These are phyloP conservation scores for Leccinum disarticulatum DNA, from an alignment of 768 basidiomycete species.

Conservation along the genomic window DNA sequence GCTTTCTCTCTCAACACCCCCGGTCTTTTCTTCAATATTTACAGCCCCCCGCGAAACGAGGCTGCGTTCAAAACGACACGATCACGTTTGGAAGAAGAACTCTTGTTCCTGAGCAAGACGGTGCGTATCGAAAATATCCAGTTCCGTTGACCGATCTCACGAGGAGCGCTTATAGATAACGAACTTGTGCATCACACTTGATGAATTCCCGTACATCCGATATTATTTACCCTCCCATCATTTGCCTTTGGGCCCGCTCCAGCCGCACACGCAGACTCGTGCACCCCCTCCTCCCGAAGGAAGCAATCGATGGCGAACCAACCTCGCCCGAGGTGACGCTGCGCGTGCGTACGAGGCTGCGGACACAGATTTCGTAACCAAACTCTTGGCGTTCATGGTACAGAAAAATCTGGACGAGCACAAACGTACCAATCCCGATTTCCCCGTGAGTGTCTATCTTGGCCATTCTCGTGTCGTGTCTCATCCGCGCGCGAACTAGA, in stretches of 20 bases:
- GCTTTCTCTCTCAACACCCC: constrained; percentile 80
- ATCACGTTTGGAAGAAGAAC: constrained; percentile 82
- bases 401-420: constrained; percentile 85
- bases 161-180: constrained; percentile 56
- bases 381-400: constrained; percentile 81
- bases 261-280: constrained; percentile 61
- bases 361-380: constrained; percentile 75
- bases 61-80: constrained; percentile 65
- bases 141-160: constrained; percentile 1
- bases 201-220: constrained; percentile 90
- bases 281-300: constrained; percentile 64
- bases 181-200: constrained; percentile 85
- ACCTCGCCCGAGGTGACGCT: constrained; percentile 70
- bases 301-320: constrained; percentile 75
- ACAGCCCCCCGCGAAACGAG: constrained; percentile 77
- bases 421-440: constrained; percentile 82
- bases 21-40: constrained; percentile 83
- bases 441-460: constrained; percentile 58
- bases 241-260: constrained; percentile 80
- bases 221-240: constrained; percentile 88
- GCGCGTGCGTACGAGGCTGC: constrained; percentile 68
- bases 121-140: constrained; percentile 35
- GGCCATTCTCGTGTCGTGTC: neutral
- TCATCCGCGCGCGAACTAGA: constrained; percentile 35
- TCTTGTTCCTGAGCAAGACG: constrained; percentile 70